Conservation (phyloP, 1,139 yeast genomes). For the Scheffersomyces segobiensis region DNA sequence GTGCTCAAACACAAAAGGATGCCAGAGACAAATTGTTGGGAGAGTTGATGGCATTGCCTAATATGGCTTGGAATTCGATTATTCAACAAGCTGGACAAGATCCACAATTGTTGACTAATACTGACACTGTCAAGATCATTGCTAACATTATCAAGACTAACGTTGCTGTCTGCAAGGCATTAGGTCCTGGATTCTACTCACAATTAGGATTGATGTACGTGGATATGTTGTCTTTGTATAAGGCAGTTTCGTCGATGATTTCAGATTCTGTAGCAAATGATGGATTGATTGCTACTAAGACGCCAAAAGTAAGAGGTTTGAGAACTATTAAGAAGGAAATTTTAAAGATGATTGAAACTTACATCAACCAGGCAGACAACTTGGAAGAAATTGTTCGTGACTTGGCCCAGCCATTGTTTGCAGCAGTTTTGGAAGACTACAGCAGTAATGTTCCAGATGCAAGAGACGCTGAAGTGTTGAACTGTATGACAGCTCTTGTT, state of each 20-base stretch:
- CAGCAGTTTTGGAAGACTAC: constrained; percentile 89
- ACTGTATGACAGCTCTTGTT: constrained; percentile 90
- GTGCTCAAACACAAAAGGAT: constrained; percentile 70
- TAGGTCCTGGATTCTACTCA: constrained; percentile 89
- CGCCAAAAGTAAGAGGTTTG: constrained; percentile 92
- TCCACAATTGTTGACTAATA: constrained; percentile 77
- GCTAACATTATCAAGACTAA: constrained; percentile 94
- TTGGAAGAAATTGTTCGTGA: constrained; percentile 82
- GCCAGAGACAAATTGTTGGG: constrained; percentile 70
- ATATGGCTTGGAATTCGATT: constrained; percentile 91
- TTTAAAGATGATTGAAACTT: constrained; percentile 84
- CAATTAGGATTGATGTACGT: constrained; percentile 86
- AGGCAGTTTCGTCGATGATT: constrained; percentile 88
- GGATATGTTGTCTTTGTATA: constrained; percentile 87
- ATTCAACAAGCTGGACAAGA: constrained; percentile 86
- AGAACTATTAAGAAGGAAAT: constrained; percentile 96
- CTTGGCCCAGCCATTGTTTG: constrained; percentile 79
- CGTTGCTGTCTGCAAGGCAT: constrained; percentile 87
- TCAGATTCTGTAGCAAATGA: constrained; percentile 76
- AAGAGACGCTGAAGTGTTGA: constrained; percentile 95
- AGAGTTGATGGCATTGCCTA: constrained; percentile 88
- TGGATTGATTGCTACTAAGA: constrained; percentile 87
- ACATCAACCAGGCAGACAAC: constrained; percentile 83
- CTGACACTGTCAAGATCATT: constrained; percentile 88
- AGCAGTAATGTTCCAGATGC: constrained; percentile 90